These are phyloP conservation scores for Dactylorhiza incarnata DNA, from an alignment of 106 monocot species.

Conservation along the genomic window DNA sequence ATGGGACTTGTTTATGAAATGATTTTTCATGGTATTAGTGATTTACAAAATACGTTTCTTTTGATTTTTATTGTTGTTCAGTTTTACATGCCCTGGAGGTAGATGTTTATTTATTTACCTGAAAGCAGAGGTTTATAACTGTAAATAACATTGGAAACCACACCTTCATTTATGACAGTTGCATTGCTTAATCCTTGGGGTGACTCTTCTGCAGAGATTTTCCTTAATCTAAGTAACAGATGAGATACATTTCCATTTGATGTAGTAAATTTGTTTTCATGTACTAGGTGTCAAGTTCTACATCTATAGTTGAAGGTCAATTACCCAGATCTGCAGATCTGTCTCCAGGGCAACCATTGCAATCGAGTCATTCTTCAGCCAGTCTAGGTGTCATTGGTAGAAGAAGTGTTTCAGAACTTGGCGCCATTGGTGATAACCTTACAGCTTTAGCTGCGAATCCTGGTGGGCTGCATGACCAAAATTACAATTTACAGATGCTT, in stretches of 20 bases:
- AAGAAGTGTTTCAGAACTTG: slow-evolving; percentile 83
- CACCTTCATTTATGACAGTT: neutral
- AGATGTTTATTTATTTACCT: neutral
- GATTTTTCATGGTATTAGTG: neutral
- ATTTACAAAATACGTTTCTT: neutral
- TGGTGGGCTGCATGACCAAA: slow-evolving; percentile 60
- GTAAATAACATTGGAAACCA: neutral
- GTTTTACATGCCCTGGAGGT: neutral
- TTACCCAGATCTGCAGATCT: slow-evolving; percentile 61
- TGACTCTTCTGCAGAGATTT: neutral
- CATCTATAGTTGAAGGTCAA: slow-evolving; percentile 43
- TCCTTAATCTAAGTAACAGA: neutral
- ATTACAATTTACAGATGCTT: slow-evolving; percentile 86
- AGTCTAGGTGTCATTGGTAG: slow-evolving; percentile 91
- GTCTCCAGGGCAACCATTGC: slow-evolving; percentile 69
- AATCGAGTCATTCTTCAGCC: slow-evolving; percentile 47
- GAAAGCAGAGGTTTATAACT: neutral
- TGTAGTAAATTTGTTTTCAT: neutral
- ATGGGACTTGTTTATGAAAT: neutral
- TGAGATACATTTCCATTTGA: neutral
- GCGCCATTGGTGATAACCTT: slow-evolving; percentile 85
- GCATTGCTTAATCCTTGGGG: neutral
- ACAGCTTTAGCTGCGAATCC: slow-evolving; percentile 39
- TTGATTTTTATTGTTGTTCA: neutral
- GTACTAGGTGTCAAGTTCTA: slow-evolving; percentile 34